phyloP scores from a whole-genome alignment of 768 basidiomycete species.

The Rhodosporidiobolus odoratus region DNA sequence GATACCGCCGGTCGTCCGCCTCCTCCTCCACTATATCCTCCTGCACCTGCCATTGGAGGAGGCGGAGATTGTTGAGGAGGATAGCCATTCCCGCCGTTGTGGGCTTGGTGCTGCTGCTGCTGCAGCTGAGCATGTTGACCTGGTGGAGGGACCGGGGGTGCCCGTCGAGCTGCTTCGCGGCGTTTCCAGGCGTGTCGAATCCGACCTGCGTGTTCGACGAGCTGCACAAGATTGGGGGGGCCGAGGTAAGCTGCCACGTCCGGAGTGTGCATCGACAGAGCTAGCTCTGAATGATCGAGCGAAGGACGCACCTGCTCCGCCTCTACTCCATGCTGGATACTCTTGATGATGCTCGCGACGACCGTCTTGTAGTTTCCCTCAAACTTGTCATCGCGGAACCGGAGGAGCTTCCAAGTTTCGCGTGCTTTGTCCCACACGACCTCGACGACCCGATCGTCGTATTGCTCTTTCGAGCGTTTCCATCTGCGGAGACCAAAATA shows the following conservation, averaged over 20 bases:
- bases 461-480: slow-evolving; percentile 75
- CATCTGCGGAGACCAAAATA: slow-evolving; percentile 54
- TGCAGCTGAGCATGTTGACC: neutral
- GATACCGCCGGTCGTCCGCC: neutral
- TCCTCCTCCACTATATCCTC: neutral
- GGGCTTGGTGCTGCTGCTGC: neutral
- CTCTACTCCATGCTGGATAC: slow-evolving; percentile 90
- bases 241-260: no score
- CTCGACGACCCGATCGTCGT: slow-evolving; percentile 90
- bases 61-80: neutral
- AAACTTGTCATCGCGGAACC: slow-evolving; percentile 89
- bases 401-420: slow-evolving; percentile 74
- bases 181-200: slow-evolving; percentile 36
- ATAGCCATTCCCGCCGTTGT: neutral
- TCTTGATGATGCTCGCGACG: slow-evolving; percentile 81
- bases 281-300: no score
- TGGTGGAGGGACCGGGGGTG: neutral
- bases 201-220: slow-evolving; percentile 26
- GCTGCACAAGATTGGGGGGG: neutral
- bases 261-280: no score
- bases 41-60: neutral
- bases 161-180: slow-evolving; percentile 7
- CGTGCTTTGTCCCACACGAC: slow-evolving; percentile 76
- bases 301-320: slow-evolving; percentile 66
- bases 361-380: slow-evolving; percentile 80